These are phyloP conservation scores for Hypomontagnella submonticulosa DNA, from an alignment of 495 filamentous ascomycete species.

Conservation along the genomic window DNA sequence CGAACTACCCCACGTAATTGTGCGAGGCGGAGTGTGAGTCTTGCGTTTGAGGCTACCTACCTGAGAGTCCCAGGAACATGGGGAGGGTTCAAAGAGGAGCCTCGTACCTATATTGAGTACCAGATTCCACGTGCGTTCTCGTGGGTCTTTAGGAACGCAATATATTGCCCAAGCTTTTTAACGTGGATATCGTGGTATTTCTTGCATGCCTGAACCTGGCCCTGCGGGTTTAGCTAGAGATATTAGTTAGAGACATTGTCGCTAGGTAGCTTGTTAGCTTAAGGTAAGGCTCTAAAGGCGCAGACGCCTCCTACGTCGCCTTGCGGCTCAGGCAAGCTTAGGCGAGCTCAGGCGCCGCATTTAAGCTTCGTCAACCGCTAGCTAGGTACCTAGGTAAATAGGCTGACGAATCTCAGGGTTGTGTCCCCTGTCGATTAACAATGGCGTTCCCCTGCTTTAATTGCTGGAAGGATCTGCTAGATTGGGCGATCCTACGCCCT, in stretches of 20 bases:
- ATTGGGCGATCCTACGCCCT: conserved; percentile 18
- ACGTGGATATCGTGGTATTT: conserved; percentile 10
- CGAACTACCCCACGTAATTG: conserved; percentile 7
- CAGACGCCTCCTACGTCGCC: conserved; percentile 22
- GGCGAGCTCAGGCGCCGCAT: not conserved
- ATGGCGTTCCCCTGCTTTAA: conserved; percentile 16
- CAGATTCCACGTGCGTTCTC: conserved; percentile 14
- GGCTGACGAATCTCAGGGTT: conserved; percentile 22
- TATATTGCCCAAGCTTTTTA: not conserved
- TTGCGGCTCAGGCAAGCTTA: conserved; percentile 19
- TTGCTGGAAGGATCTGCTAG: conserved; percentile 21
- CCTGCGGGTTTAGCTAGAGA: not conserved
- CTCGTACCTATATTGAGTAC: conserved; percentile 13
- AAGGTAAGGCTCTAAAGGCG: conserved; percentile 15
- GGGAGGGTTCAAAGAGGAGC: not conserved
- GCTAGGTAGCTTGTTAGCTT: not conserved
- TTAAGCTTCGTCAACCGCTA: not conserved
- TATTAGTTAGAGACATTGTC: not conserved
- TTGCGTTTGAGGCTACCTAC: not conserved
- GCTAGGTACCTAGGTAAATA: conserved; percentile 10
- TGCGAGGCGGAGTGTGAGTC: conserved; percentile 9
- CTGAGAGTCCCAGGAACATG: not conserved
- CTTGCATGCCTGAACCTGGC: conserved; percentile 11
- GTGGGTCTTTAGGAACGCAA: conserved; percentile 3
- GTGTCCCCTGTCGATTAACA: conserved; percentile 3